Evolutionary conservation across 2,329 filamentous ascomycete species (phyloP).

Genomic region (Fusarium musae): DNA sequence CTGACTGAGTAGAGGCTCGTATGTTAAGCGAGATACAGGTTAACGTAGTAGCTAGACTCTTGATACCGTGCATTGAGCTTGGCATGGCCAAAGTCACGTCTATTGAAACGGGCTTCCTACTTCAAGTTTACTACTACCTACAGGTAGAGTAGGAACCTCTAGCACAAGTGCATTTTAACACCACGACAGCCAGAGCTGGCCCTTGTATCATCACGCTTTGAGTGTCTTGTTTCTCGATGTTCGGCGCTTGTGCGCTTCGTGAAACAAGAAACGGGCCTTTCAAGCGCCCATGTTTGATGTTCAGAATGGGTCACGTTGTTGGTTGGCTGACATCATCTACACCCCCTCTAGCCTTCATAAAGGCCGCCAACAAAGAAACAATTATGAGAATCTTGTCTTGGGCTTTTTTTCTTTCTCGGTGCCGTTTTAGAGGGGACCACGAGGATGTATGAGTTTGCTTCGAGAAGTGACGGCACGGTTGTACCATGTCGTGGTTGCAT

Average conservation of each 20-base stretch:
- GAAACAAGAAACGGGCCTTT: constrained; percentile 34
- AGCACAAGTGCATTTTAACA: not conserved
- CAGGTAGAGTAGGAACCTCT: not conserved
- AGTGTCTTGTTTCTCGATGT: not conserved
- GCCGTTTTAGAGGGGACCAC: constrained; percentile 28
- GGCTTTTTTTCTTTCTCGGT: constrained; percentile 5
- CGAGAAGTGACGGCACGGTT: constrained; percentile 4
- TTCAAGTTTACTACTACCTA: not conserved
- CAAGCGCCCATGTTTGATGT: constrained; percentile 36
- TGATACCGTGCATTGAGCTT: not conserved
- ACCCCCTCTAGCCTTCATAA: constrained; percentile 1
- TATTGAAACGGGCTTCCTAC: not conserved
- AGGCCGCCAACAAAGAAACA: not conserved
- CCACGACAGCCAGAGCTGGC: not conserved
- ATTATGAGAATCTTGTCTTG: not conserved
- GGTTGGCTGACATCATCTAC: constrained; percentile 31
- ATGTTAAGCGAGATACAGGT: not conserved
- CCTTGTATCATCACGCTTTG: not conserved
- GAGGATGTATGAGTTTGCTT: constrained; percentile 17
- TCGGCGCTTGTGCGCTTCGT: constrained; percentile 41
- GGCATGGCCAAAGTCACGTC: not conserved
- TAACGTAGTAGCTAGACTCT: not conserved
- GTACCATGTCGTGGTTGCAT: constrained; percentile 1
- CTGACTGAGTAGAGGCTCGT: not conserved
- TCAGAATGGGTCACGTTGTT: constrained; percentile 17